Conservation (phyloP, 805 yeast genomes). For the Schwanniomyces occidentalis region DNA sequence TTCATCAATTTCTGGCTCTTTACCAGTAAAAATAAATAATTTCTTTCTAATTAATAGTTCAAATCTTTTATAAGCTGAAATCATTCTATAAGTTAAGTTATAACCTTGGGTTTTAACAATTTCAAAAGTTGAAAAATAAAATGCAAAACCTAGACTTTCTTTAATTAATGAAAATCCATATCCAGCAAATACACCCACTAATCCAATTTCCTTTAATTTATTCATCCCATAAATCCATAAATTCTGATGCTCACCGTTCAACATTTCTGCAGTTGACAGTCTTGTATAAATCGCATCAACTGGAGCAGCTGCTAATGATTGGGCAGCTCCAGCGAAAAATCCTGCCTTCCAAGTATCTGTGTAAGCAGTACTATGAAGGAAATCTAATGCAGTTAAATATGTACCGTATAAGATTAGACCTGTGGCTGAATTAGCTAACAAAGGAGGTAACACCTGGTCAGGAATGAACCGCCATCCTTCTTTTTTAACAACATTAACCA, state of each 20-base stretch:
- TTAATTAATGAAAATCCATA: slow-evolving; percentile 74
- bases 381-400: slow-evolving; percentile 58
- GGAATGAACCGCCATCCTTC: slow-evolving; percentile 91
- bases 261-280: slow-evolving; percentile 71
- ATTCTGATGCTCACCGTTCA: slow-evolving; percentile 64
- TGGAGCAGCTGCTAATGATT: slow-evolving; percentile 92
- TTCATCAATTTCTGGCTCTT: slow-evolving; percentile 19
- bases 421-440: slow-evolving; percentile 84
- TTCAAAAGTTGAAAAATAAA: slow-evolving; percentile 81
- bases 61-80: slow-evolving; percentile 44
- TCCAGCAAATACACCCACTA: slow-evolving; percentile 88
- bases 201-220: slow-evolving; percentile 72
- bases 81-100: slow-evolving; percentile 44
- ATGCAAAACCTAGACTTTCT: slow-evolving; percentile 81
- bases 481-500: slow-evolving; percentile 65
- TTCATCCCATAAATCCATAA: slow-evolving; percentile 75
- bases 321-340: slow-evolving; percentile 79
- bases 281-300: slow-evolving; percentile 87
- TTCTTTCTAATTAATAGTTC: slow-evolving; percentile 24
- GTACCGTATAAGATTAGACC: slow-evolving; percentile 86
- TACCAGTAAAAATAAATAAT: slow-evolving; percentile 10
- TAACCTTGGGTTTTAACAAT: slow-evolving; percentile 69
- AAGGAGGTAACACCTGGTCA: slow-evolving; percentile 81
- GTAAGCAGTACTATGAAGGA: slow-evolving; percentile 19
- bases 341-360: slow-evolving; percentile 78